These are phyloP conservation scores for Penicillium macrosclerotiorum DNA, from an alignment of 495 filamentous ascomycete genomes.

Conservation along the genomic window DNA sequence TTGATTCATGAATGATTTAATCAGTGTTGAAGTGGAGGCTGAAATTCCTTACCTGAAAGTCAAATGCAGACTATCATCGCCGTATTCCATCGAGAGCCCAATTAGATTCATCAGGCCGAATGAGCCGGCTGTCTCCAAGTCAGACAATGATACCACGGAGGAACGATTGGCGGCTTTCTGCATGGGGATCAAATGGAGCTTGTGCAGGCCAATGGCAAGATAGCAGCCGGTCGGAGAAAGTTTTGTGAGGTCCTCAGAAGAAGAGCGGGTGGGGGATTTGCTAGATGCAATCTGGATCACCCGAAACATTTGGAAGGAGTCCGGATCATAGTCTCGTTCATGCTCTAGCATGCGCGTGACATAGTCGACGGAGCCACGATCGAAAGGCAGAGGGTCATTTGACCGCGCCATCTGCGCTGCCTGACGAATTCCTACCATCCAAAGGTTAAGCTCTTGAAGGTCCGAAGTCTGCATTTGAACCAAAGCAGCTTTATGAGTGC, in stretches of 20 bases:
- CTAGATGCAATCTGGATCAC: slow-evolving; percentile 71
- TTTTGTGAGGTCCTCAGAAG: slow-evolving; percentile 76
- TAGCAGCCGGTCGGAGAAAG: slow-evolving; percentile 73
- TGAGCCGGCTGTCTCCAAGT: slow-evolving; percentile 48
- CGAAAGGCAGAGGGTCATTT: slow-evolving; percentile 53
- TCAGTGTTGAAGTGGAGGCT: background rate
- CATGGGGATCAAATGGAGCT: slow-evolving; percentile 76
- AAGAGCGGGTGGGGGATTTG: slow-evolving; percentile 58
- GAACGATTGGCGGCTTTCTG: slow-evolving; percentile 57
- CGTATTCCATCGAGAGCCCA: slow-evolving; percentile 61
- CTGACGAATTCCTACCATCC: slow-evolving; percentile 67
- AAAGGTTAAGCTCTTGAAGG: slow-evolving; percentile 70
- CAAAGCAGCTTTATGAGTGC: slow-evolving; percentile 56
- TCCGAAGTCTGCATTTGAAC: slow-evolving; percentile 70
- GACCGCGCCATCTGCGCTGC: slow-evolving; percentile 55
- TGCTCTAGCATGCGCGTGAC: slow-evolving; percentile 65
- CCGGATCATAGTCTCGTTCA: slow-evolving; percentile 67
- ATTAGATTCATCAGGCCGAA: slow-evolving; percentile 77
- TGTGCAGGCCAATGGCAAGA: slow-evolving; percentile 79
- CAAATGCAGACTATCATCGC: slow-evolving; percentile 83
- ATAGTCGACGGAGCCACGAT: slow-evolving; percentile 59
- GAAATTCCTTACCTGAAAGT: slow-evolving; percentile 64
- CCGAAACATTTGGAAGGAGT: slow-evolving; percentile 75
- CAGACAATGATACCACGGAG: slow-evolving; percentile 52
- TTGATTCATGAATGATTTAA: slow-evolving; percentile 7